A percentile compares a stretch with the other conserved stretches of the same genome.
Evolutionary conservation across 495 filamentous ascomycete species (phyloP).

Genomic region (Aspergillus incahuasiensis): DNA sequence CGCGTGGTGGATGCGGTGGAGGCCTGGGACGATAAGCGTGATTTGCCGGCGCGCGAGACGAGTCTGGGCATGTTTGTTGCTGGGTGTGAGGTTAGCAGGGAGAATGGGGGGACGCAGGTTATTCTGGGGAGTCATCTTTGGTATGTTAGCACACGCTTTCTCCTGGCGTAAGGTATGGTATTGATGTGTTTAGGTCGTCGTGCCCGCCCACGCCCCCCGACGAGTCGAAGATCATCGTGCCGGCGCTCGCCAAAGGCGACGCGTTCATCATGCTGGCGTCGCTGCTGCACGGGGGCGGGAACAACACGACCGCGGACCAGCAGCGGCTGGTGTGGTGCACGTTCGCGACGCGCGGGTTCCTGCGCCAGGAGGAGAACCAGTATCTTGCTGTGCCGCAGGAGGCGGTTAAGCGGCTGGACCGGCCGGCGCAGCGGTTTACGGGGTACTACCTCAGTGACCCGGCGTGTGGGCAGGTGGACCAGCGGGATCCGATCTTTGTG

Average conservation of each 20-base stretch:
- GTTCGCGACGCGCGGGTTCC: constrained; percentile 31
- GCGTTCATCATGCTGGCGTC: constrained; percentile 36
- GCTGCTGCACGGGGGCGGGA: constrained; percentile 30
- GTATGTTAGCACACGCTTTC: too few species aligned
- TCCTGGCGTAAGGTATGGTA: too few species aligned
- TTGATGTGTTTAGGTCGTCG: too few species aligned
- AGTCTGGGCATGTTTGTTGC: constrained; percentile 31
- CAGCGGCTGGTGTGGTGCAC: constrained; percentile 21
- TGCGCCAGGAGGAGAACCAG: constrained; percentile 27
- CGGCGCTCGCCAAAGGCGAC: constrained; percentile 31
- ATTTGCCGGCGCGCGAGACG: constrained; percentile 21
- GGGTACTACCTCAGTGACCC: constrained; percentile 19
- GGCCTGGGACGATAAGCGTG: constrained; percentile 13
- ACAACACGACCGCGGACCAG: constrained; percentile 27
- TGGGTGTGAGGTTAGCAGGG: constrained; percentile 25
- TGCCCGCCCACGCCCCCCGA: neutral
- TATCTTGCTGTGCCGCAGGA: constrained; percentile 19
- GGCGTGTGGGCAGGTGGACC: constrained; percentile 14
- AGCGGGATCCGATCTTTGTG: constrained; percentile 13
- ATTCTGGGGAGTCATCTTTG: constrained; percentile 42
- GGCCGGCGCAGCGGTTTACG: constrained; percentile 13
- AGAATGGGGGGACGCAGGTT: constrained; percentile 39
- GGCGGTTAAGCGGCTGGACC: constrained; percentile 6
- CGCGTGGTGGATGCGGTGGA: constrained; percentile 1
- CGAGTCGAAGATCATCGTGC: neutral